These are phyloP conservation scores for Butyriboletus appendiculatus DNA, from an alignment of 1,284 basidiomycete species.

Conservation along the genomic window DNA sequence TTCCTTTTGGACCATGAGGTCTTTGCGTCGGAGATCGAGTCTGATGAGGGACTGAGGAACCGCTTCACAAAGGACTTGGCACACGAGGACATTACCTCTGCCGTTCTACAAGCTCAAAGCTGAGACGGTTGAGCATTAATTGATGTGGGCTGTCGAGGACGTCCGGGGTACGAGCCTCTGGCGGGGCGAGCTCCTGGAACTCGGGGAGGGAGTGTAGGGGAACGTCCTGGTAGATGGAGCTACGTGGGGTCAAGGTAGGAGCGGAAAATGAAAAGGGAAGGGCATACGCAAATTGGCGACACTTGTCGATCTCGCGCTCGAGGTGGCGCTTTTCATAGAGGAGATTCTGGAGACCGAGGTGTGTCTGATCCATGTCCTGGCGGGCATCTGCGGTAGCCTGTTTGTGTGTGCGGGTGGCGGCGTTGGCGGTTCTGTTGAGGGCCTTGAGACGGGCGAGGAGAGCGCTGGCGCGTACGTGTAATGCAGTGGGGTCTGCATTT, in stretches of 20 bases:
- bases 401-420: constrained; percentile 65
- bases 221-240: constrained; percentile 83
- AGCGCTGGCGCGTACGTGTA: constrained; percentile 66
- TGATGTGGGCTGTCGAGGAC: constrained; percentile 70
- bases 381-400: constrained; percentile 73
- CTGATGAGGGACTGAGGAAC: constrained; percentile 38
- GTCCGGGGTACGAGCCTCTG: constrained; percentile 59
- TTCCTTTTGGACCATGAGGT: constrained; percentile 66
- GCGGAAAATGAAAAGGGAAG: background rate
- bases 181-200: constrained; percentile 64
- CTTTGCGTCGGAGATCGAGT: constrained; percentile 64
- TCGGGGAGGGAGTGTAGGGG: constrained; percentile 67
- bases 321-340: constrained; percentile 83
- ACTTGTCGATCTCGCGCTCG: constrained; percentile 85
- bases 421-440: constrained; percentile 71
- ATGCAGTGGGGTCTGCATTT: constrained; percentile 48
- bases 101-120: constrained; percentile 79
- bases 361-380: constrained; percentile 81
- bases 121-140: constrained; percentile 78
- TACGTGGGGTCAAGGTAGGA: constrained; percentile 28
- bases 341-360: constrained; percentile 78
- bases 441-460: constrained; percentile 76
- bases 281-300: constrained; percentile 79
- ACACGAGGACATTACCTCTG: constrained; percentile 53
- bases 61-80: constrained; percentile 14